A percentile compares a stretch with the other conserved stretches of the same genome.
These are phyloP conservation scores for Pichia sp. DNA, from an alignment of 1,139 yeast genomes.

Conservation along the genomic window DNA sequence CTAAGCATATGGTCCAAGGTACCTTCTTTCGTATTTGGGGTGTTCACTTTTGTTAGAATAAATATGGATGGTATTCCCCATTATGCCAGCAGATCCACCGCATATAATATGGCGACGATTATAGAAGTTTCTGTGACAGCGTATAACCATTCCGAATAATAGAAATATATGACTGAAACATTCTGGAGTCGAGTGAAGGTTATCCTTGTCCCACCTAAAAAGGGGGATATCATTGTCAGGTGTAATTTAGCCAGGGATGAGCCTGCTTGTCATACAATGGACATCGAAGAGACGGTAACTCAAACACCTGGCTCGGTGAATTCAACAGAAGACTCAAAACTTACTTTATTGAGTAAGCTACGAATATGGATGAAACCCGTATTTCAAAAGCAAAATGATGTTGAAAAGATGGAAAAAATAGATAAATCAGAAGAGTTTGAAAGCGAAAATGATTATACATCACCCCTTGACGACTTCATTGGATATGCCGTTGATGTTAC, in stretches of 20 bases:
- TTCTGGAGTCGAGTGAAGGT: background rate
- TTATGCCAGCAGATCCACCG: too few relatives aligned
- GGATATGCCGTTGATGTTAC: constrained; percentile 18
- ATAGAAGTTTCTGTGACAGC: too few relatives aligned
- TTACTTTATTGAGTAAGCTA: too few relatives aligned
- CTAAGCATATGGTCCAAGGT: too few relatives aligned
- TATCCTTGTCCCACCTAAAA: constrained; percentile 4
- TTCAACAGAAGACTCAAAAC: background rate
- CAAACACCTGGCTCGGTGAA: too few relatives aligned
- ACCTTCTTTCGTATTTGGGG: too few relatives aligned
- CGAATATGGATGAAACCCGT: background rate
- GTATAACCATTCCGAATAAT: too few relatives aligned
- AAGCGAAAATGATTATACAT: constrained; percentile 6
- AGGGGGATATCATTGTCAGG: constrained; percentile 6
- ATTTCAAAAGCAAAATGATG: constrained; percentile 8
- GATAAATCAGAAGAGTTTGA: constrained; percentile 7
- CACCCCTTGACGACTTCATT: constrained; percentile 14
- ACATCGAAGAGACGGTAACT: too few relatives aligned
- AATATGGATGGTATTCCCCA: too few relatives aligned
- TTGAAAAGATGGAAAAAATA: background rate
- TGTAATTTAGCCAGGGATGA: constrained; percentile 1
- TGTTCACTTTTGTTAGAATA: too few relatives aligned
- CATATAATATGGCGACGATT: too few relatives aligned
- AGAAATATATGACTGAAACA: too few relatives aligned
- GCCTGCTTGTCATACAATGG: background rate